phyloP scores from a whole-genome alignment of 305 asterid genomes.

The Ilex paraguariensis region DNA sequence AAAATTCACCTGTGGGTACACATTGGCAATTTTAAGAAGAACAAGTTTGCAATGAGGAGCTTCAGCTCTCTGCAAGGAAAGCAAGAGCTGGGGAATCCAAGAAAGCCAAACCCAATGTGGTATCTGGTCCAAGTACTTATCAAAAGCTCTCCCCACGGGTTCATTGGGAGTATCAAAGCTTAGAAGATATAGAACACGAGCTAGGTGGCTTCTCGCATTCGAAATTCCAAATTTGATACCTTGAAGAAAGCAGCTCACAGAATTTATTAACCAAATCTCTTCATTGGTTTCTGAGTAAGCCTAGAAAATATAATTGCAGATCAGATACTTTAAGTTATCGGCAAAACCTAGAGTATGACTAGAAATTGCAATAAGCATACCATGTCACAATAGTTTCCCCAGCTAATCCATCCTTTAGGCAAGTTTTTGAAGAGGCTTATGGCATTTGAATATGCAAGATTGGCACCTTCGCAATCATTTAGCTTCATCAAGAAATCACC shows the following conservation, averaged over 20 bases:
- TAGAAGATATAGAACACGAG: slow-evolving; percentile 94
- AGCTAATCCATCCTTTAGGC: slow-evolving; percentile 99
- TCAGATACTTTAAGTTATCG: too few species aligned
- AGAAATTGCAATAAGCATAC: slow-evolving; percentile 37
- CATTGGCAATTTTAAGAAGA: slow-evolving; percentile 82
- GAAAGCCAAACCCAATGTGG: slow-evolving; percentile 99
- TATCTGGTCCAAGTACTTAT: slow-evolving; percentile 84
- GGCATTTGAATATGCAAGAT: slow-evolving; percentile 85
- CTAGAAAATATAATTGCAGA: slow-evolving; percentile 34
- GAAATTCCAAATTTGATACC: slow-evolving; percentile 94
- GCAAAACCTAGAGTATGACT: slow-evolving; percentile 7
- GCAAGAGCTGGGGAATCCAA: slow-evolving; percentile 97
- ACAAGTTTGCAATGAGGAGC: slow-evolving; percentile 98
- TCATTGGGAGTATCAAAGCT: slow-evolving; percentile 96
- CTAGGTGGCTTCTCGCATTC: slow-evolving; percentile 96
- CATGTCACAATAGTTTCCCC: slow-evolving; percentile 99
- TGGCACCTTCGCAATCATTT: slow-evolving; percentile 96
- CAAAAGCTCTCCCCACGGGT: slow-evolving; percentile 93
- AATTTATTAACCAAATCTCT: slow-evolving; percentile 93
- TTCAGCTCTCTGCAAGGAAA: slow-evolving; percentile 93
- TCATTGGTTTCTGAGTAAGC: slow-evolving; percentile 90
- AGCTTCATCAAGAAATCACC: slow-evolving; percentile 96
- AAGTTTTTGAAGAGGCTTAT: slow-evolving; percentile 87
- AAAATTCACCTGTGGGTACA: slow-evolving; percentile 87
- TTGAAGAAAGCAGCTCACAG: slow-evolving; percentile 99